Evolutionary conservation across 2,329 filamentous ascomycete species (phyloP), one percentile per base, ranked within the genome.

Genomic region (Microdochium trichocladiopsis): DNA sequence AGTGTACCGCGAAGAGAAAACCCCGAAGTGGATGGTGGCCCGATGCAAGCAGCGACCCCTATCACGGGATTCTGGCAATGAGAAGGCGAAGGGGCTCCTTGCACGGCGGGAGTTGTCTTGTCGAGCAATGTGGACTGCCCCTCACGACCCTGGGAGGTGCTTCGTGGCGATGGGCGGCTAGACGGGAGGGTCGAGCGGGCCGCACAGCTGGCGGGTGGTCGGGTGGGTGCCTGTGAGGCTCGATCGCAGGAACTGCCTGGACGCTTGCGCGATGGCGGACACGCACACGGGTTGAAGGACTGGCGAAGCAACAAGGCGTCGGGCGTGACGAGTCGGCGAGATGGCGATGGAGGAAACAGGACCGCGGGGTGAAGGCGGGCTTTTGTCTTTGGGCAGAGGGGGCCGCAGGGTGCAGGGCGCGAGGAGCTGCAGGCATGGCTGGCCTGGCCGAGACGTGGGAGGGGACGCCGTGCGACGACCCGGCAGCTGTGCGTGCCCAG

Each of bases 321-420:
- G 41, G 5, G 18, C n/a, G n/a, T n/a, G 41, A 23, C 12, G 21
- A 18, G 11, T 6, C 18, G 41, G 16, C 41, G 41, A 21, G 41
- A 22, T 45, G 41, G 28, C 18, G 41, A 18, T 18, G 18, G 41
- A 22, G 18, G 41, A 45, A 45, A 18, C 41, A 45, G 41, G 21
- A 45, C 41, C 10, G 41, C 41, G 41, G 41, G 41, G 41, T 45
- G 41, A 45, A 8, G 41, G 41, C 41, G 41, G 33, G 41, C 41
- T 45, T 45, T 45, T 45, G 41, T 45, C 41, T 45, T 8, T 45
- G 41, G 41, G 41, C 41, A 45, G 41, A 45, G 41, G 41, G 41
- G 41, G 14, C 21, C 21, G 41, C 41, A 45, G 41, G 41, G n/a
- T 45, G 41, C 18, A 18, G 22, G 41, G 6, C 12, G 36, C 36